Conservation (phyloP, 225 moss, liverwort and hornwort genomes). For the Antitrichia curtipendula region DNA sequence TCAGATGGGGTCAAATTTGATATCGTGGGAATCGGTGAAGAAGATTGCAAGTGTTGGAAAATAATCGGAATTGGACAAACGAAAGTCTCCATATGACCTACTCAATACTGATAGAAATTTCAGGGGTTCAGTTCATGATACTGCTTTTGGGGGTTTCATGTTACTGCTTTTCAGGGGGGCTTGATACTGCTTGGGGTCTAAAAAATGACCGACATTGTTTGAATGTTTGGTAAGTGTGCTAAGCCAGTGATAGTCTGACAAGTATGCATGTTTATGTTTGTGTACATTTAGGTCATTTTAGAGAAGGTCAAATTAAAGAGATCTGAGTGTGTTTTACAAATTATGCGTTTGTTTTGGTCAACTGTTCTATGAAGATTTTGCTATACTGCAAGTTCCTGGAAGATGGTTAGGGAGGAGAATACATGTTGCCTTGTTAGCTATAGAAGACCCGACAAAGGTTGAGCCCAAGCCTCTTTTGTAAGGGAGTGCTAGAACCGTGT, state of each 20-base stretch:
- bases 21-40: not conserved
- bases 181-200: not conserved
- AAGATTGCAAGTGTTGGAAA: not conserved
- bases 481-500: not conserved
- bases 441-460: not conserved
- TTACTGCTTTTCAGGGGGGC: not conserved
- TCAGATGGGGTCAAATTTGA: not conserved
- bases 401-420: not conserved
- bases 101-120: not conserved
- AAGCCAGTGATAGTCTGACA: not conserved
- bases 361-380: not conserved
- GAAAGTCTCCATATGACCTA: not conserved
- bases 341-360: not conserved
- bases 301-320: not conserved
- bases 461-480: not conserved
- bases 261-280: not conserved
- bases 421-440: not conserved
- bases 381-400: not conserved
- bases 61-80: not conserved
- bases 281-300: not conserved
- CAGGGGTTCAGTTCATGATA: not conserved
- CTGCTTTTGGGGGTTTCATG: not conserved
- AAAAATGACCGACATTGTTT: not conserved
- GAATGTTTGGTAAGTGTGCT: not conserved
- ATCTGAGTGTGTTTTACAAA: not conserved